Evolutionary conservation across 73 alveolate species (phyloP).

Genomic region (Paramecium biaurelia): DNA sequence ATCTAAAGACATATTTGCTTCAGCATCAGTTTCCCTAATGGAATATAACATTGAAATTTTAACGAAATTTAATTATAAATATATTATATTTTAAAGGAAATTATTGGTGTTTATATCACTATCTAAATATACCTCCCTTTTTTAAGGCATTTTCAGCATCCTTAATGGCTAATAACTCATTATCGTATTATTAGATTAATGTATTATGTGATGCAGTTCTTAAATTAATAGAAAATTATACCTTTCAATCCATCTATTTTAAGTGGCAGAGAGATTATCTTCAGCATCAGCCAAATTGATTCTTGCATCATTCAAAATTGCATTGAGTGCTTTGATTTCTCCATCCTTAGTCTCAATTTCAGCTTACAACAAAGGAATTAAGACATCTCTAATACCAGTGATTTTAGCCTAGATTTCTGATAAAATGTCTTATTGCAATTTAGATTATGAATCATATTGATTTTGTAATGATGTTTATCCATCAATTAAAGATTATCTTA

Average conservation of each 20-base stretch:
- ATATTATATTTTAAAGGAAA: not conserved
- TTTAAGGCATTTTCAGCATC: constrained; percentile 52
- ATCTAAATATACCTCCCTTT: constrained; percentile 53
- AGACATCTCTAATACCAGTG: not conserved
- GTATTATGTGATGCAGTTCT: constrained; percentile 37
- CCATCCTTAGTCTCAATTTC: constrained; percentile 34
- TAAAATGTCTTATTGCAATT: not conserved
- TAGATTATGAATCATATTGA: not conserved
- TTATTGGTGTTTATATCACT: constrained; percentile 12
- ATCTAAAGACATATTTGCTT: constrained; percentile 5
- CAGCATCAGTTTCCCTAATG: constrained; percentile 46
- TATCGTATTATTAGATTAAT: not conserved
- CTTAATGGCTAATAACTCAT: constrained; percentile 31
- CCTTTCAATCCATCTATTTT: constrained; percentile 52
- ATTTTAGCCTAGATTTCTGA: constrained; percentile 24
- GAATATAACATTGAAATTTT: not conserved
- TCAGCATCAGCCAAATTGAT: constrained; percentile 4
- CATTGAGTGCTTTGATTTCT: constrained; percentile 10
- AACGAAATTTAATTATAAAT: constrained; percentile 30
- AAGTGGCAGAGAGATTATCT: not conserved
- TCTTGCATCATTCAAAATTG: constrained; percentile 21
- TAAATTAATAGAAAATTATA: not conserved
- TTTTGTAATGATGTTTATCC: constrained; percentile 20
- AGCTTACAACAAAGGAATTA: not conserved
- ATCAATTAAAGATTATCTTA: constrained; percentile 42